Evolutionary conservation across 176 grass and related monocot genomes (phyloP).

Genomic region (Cymbopogon citratus): DNA sequence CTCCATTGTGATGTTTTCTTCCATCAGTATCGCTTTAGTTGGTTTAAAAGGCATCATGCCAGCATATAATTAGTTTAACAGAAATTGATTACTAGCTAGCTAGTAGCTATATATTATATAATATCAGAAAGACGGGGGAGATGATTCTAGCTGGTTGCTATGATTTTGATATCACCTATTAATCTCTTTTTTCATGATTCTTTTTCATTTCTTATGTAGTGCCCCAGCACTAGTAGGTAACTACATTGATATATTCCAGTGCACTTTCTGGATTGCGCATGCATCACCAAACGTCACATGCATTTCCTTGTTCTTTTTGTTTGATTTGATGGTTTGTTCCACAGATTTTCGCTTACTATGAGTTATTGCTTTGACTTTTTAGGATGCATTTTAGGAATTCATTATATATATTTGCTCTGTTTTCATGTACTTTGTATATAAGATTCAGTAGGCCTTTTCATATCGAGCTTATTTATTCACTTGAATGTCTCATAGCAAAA

Average conservation of each 20-base stretch:
- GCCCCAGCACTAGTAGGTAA: not conserved
- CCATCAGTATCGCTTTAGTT: slow-evolving; percentile 22
- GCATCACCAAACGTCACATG: not conserved
- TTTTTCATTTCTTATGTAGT: not conserved
- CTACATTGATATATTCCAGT: not conserved
- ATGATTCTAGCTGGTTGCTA: not conserved
- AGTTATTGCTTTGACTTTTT: no score
- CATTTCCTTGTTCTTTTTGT: not conserved
- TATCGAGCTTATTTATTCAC: not conserved
- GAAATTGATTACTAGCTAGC: not conserved
- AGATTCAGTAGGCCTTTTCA: not conserved
- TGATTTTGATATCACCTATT: not conserved
- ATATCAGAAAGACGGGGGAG: not conserved
- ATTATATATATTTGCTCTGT: not conserved
- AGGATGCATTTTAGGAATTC: not conserved
- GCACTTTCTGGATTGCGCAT: not conserved
- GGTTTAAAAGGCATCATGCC: slow-evolving; percentile 5
- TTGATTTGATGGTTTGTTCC: not conserved
- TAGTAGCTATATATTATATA: not conserved
- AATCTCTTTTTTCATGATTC: not conserved
- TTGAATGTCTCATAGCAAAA: not conserved
- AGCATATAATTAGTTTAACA: slow-evolving; percentile 7
- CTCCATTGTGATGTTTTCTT: slow-evolving; percentile 7
- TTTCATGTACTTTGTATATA: not conserved
- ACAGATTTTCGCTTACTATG: not conserved